Evolutionary conservation across 176 grass and related monocot genomes (phyloP).

Genomic region (Secale cereale): DNA sequence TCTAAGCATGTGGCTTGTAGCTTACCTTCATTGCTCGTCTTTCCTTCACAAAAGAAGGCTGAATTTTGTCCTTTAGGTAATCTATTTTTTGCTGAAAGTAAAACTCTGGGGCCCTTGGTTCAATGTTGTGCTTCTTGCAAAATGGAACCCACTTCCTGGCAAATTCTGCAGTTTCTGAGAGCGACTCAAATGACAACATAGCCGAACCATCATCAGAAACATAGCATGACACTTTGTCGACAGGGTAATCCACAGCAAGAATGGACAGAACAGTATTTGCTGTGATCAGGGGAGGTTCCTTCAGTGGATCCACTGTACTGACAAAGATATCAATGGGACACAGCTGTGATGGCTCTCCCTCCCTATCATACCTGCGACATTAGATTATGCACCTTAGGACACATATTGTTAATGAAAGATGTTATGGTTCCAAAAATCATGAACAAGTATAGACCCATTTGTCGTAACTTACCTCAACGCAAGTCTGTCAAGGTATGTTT

Average conservation of each 20-base stretch:
- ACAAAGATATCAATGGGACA: slow-evolving; percentile 85
- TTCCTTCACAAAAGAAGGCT: slow-evolving; percentile 99
- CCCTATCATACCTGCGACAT: slow-evolving; percentile 70
- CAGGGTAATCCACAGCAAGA: slow-evolving; percentile 85
- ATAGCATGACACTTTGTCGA: slow-evolving; percentile 94
- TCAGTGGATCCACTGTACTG: slow-evolving; percentile 93
- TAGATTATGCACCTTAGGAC: slow-evolving; percentile 15
- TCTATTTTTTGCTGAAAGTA: slow-evolving; percentile 98
- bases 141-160: slow-evolving; percentile 92
- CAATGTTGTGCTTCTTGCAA: slow-evolving; percentile 87
- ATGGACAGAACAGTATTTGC: slow-evolving; percentile 89
- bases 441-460: neutral
- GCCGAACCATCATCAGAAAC: slow-evolving; percentile 91
- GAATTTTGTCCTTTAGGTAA: slow-evolving; percentile 97
- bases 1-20: slow-evolving; percentile 7
- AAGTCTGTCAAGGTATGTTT: slow-evolving; percentile 98
- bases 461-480: slow-evolving; percentile 63
- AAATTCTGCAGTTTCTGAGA: slow-evolving; percentile 87
- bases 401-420: slow-evolving; percentile 5
- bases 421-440: neutral
- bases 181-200: slow-evolving; percentile 76
- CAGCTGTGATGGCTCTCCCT: slow-evolving; percentile 85
- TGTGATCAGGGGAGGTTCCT: slow-evolving; percentile 86
- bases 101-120: slow-evolving; percentile 90
- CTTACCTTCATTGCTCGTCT: slow-evolving; percentile 99